Evolutionary conservation across 306 rosid genomes (phyloP), one percentile per base, ranked within the genome.

Genomic region (Coriaria nepalensis): DNA sequence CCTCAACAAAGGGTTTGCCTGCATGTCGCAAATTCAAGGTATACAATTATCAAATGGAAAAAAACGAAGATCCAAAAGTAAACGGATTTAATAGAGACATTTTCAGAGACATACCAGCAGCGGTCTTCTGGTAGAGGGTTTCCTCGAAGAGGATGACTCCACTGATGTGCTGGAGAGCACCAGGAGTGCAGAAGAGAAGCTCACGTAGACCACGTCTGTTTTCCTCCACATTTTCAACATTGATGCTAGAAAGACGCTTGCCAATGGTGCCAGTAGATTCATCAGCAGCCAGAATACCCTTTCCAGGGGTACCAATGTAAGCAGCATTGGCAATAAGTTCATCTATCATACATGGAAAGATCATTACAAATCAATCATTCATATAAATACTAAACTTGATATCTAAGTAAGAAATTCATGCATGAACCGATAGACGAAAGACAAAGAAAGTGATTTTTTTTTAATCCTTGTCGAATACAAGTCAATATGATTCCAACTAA

Each of bases 231-330:
- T 90, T 90, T 66, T 81, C 94, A 6, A 85, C 95, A 3, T 68
- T 78, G 49, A 90, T 90, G 78, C 92, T 75, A 5, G 78, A 53
- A 0, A 90, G 59, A 59, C 98, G 98, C 62, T 90, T 90, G 13
- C 98, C 98, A 4, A 90, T 90, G 4, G 98, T 85, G 9, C 98
- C 96, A 0, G 98, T 90, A 6, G 96, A 85, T 50, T 90, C 98
- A 37, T 90, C 98, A 6, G 98, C 98, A 7, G 98, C 98, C 13
- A 90, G 94, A 49, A 90, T 90, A 55, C 98, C 98, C 81, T 90
- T 90, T 35, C 96, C 98, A 2, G 98, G 96, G 55, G 81, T 75
- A 12, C 93, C 98, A 54, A 90, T 85, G 63, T 90, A 85, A 7
- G 78, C 64, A 11, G 98, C 98, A 72, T 82, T 90, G 33, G 75